phyloP scores from a whole-genome alignment of 768 basidiomycete species.

The Astraeus odoratus region DNA sequence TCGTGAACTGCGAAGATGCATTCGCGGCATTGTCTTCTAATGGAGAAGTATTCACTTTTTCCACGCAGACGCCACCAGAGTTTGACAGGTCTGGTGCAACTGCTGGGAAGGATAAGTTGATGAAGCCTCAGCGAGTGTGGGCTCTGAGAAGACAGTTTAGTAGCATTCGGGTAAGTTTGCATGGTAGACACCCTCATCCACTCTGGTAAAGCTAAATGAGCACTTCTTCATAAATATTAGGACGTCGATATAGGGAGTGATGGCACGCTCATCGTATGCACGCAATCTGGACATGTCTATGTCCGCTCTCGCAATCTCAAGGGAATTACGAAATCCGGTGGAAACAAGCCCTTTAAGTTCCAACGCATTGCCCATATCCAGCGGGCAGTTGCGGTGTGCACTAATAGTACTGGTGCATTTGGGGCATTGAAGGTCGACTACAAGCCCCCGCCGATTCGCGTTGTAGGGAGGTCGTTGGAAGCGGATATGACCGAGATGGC shows the following conservation, averaged over 20 bases:
- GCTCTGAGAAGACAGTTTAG: constrained; percentile 81
- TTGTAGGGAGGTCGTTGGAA: constrained; percentile 50
- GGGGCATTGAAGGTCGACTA: constrained; percentile 78
- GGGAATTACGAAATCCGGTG: constrained; percentile 16
- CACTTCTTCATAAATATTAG: constrained; percentile 27
- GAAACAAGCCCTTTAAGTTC: constrained; percentile 62
- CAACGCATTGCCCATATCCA: constrained; percentile 76
- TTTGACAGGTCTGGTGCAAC: constrained; percentile 13
- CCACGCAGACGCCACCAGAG: constrained; percentile 33
- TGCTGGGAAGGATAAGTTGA: constrained; percentile 29
- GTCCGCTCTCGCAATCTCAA: constrained; percentile 57
- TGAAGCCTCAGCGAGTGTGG: constrained; percentile 90
- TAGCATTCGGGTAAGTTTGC: constrained; percentile 55
- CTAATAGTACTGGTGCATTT: constrained; percentile 83
- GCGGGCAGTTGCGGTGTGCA: constrained; percentile 76
- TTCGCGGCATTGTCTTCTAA: constrained; percentile 80
- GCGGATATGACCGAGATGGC: constrained; percentile 61
- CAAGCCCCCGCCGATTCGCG: constrained; percentile 44
- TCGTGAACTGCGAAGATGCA: constrained; percentile 69
- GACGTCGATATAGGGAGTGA: constrained; percentile 88
- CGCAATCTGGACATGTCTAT: constrained; percentile 91
- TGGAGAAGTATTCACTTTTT: constrained; percentile 90
- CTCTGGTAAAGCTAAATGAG: constrained; percentile 1
- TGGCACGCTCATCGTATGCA: constrained; percentile 86
- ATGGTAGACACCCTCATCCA: background rate